Evolutionary conservation across 768 basidiomycete genomes (phyloP), one percentile per base, ranked within the genome.

Genomic region (Tricholoma sp.): DNA sequence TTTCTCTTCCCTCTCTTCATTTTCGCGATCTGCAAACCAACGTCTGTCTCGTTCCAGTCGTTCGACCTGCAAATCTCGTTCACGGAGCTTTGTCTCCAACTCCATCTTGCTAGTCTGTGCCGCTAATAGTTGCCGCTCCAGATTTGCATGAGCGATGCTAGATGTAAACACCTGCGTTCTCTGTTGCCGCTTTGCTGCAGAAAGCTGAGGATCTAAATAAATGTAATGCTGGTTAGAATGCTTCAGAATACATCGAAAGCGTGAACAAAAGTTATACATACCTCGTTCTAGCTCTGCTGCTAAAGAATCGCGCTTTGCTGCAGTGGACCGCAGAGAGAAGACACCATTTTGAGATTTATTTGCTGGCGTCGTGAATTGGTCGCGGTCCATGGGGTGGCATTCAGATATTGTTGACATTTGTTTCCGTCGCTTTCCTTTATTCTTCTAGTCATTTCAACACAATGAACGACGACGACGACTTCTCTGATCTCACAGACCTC

Each of bases 31-130:
- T 0, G 84, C 74, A 51, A 90, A 76, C 74, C 78, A 89, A 16
- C 86, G 73, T 35, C 89, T 73, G 64, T 92, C 90, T 16, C 80
- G 73, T 63, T 91, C 87, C 9, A 93, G 75, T 45, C 83, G 72
- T 43, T 88, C 87, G 24, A 91, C 78, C 21, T 72, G 67, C 0
- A 76, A 61, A 2, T 89, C 85, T 65, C 80, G 83, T 69, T 91
- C 85, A 31, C 84, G 76, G 3, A 91, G 72, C 66, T 84, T 85
- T 11, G 79, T 77, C 67, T 91, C 88, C 35, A 89, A 71, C 35
- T 89, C 86, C 19, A 80, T 69, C 60, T 83, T 84, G 5, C 81
- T 74, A 0, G 84, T 79, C 58, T 89, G 83, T 0, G 82, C 77
- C 2, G 84, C 73, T 8, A 83, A 71, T 1, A 91, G 77, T 60